A percentile compares a stretch with the other conserved stretches of the same genome.
phyloP scores from a whole-genome alignment of 768 basidiomycete species.

The Cubamyces sp. region DNA sequence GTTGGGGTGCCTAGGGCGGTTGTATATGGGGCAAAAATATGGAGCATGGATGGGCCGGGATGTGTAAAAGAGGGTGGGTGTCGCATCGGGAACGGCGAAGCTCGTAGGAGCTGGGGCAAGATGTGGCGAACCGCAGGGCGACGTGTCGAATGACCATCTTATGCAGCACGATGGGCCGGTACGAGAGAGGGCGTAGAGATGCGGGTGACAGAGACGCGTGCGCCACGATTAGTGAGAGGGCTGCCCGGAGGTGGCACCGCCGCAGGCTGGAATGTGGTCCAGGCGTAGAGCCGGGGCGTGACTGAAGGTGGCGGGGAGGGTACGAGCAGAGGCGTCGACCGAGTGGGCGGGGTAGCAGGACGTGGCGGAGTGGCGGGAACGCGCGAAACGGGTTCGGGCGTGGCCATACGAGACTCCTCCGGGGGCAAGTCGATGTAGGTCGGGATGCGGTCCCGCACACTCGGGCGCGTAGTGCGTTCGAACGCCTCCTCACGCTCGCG shows the following conservation, averaged over 20 bases:
- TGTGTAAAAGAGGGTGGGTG: constrained; percentile 11
- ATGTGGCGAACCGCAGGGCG: not conserved
- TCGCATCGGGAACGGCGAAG: not conserved
- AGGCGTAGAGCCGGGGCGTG: constrained; percentile 61
- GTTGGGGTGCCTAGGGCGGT: not conserved
- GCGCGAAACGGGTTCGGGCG: constrained; percentile 15
- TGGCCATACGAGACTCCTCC: constrained; percentile 12
- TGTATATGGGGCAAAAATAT: not conserved
- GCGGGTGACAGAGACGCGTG: constrained; percentile 62
- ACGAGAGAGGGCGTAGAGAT: constrained; percentile 45
- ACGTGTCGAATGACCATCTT: not conserved
- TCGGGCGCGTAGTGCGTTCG: constrained; percentile 2
- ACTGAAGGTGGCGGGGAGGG: constrained; percentile 60
- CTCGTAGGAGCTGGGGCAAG: not conserved
- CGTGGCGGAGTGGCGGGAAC: constrained; percentile 16
- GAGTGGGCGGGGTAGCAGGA: constrained; percentile 40
- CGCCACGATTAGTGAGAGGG: constrained; percentile 60
- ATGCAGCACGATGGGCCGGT: constrained; percentile 19
- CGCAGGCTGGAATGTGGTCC: constrained; percentile 40
- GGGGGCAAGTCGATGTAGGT: constrained; percentile 16
- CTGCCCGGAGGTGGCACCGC: constrained; percentile 41
- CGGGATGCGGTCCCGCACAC: constrained; percentile 15
- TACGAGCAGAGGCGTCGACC: constrained; percentile 29
- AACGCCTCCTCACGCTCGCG: constrained; percentile 2
- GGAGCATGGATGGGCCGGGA: not conserved